A percentile compares a stretch with the other conserved stretches of the same genome.
Evolutionary conservation across 441 rosid species (phyloP).

Genomic region (Flueggea neowawraea): DNA sequence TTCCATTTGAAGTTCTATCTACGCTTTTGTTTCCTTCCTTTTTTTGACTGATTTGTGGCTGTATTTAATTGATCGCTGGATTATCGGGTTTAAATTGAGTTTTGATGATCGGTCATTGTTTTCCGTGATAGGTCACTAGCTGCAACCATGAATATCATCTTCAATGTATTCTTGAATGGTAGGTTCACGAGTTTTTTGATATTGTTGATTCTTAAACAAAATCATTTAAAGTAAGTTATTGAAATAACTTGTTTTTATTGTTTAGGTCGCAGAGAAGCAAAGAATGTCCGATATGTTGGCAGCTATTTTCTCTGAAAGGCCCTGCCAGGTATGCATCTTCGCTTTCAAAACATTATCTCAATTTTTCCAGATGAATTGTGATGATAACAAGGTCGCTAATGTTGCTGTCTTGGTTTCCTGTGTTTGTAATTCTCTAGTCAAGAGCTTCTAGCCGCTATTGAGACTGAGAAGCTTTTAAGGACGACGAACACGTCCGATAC

Average conservation of each 20-base stretch:
- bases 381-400: not conserved
- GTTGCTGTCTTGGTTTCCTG: not conserved
- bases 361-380: no score
- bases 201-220: no score
- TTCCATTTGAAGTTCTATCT: not conserved
- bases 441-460: constrained; percentile 77
- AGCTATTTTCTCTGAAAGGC: constrained; percentile 53
- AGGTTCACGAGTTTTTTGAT: constrained; percentile 1
- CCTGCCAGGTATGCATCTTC: constrained; percentile 54
- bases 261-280: constrained; percentile 92
- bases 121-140: constrained; percentile 54
- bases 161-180: constrained; percentile 92
- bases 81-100: not conserved
- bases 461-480: constrained; percentile 51
- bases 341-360: not conserved
- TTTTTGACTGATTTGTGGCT: not conserved
- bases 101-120: constrained; percentile 1
- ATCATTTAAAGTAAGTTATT: not conserved
- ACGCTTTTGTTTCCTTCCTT: not conserved
- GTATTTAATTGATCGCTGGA: not conserved
- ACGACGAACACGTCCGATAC: constrained; percentile 36
- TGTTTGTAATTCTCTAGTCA: constrained; percentile 41
- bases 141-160: constrained; percentile 96
- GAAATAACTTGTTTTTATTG: constrained; percentile 7
- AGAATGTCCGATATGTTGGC: constrained; percentile 96